Conservation (phyloP, 495 filamentous ascomycete species). For the Eremomyces bilateralis region DNA sequence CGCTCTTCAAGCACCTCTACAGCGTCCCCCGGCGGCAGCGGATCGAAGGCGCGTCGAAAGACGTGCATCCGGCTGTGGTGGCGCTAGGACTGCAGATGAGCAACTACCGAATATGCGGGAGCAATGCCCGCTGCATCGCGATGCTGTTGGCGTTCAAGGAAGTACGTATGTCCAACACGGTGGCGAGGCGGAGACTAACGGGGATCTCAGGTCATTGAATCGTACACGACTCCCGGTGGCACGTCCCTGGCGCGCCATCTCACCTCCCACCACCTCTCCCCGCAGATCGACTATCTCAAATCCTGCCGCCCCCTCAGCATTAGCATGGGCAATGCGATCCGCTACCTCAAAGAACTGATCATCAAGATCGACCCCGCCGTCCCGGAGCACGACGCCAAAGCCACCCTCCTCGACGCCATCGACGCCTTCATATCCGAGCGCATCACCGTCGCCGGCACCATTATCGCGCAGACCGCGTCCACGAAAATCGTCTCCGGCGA, state of each 20-base stretch:
- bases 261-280: conserved; percentile 72
- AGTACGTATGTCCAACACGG: conserved; percentile 30
- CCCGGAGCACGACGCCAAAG: conserved; percentile 58
- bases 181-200: no score
- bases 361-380: conserved; percentile 63
- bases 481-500: conserved; percentile 58
- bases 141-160: conserved; percentile 77
- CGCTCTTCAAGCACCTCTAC: conserved; percentile 71
- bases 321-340: conserved; percentile 87
- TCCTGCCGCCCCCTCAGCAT: conserved; percentile 84
- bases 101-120: conserved; percentile 73
- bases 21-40: conserved; percentile 48
- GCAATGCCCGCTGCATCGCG: conserved; percentile 68
- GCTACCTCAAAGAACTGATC: conserved; percentile 78
- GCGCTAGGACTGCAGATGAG: conserved; percentile 77
- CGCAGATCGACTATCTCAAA: conserved; percentile 84
- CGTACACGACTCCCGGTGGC: conserved; percentile 68
- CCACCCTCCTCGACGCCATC: conserved; percentile 52
- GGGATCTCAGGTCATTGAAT: conserved; percentile 60
- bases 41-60: conserved; percentile 56
- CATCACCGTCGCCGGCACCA: conserved; percentile 64
- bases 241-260: conserved; percentile 76
- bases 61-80: conserved; percentile 75
- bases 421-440: conserved; percentile 80
- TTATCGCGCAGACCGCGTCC: conserved; percentile 55